A percentile compares a stretch with the other conserved stretches of the same genome.
Evolutionary conservation across 2,329 filamentous ascomycete species (phyloP).

Genomic region (Fusarium transvaalense): DNA sequence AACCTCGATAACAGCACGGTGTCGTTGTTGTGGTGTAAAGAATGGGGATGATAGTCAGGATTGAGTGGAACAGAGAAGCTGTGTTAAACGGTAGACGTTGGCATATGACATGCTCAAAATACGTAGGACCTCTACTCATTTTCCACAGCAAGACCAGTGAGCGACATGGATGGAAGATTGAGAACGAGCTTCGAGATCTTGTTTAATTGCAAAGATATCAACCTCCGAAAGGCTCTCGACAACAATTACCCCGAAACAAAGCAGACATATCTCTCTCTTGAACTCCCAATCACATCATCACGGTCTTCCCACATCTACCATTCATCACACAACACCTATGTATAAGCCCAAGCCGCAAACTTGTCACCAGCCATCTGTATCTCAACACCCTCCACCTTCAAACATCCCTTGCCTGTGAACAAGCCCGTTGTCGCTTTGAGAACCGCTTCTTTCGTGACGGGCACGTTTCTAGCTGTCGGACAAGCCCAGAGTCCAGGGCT

Average conservation of each 20-base stretch:
- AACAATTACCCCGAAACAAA: not conserved
- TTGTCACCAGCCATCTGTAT: slow-evolving; percentile 45
- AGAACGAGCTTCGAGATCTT: not conserved
- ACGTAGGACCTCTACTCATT: too few relatives aligned
- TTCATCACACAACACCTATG: slow-evolving; percentile 35
- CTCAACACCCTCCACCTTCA: slow-evolving; percentile 51
- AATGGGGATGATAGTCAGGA: not conserved
- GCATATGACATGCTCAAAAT: not conserved
- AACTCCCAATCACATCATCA: not conserved
- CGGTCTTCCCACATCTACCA: not conserved
- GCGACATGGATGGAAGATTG: not conserved
- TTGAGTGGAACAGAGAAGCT: not conserved
- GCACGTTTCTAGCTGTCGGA: slow-evolving; percentile 24
- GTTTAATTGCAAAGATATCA: not conserved
- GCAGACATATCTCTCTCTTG: not conserved
- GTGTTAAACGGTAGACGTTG: too few relatives aligned
- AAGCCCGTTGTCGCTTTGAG: slow-evolving; percentile 46
- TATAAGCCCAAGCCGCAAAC: slow-evolving; percentile 57
- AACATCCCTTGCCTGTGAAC: slow-evolving; percentile 50
- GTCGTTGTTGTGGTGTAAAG: not conserved
- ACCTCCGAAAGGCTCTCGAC: not conserved
- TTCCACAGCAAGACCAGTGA: not conserved
- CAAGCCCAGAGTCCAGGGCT: slow-evolving; percentile 49
- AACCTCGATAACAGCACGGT: not conserved
- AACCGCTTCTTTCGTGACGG: slow-evolving; percentile 35